Conservation (phyloP, 257 asterid species). For the Nemophila menziesii region DNA sequence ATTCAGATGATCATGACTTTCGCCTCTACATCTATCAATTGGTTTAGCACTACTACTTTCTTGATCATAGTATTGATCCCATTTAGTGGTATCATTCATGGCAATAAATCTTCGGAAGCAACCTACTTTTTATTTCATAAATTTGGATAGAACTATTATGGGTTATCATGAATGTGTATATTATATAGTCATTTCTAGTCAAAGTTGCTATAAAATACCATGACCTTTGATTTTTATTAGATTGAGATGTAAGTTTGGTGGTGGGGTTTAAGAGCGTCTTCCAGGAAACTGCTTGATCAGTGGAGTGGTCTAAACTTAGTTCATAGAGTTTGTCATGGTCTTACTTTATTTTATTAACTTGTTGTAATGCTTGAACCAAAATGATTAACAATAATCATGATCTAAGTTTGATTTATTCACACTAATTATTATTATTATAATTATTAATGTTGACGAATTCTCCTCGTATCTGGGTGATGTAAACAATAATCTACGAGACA, state of each 20-base stretch:
- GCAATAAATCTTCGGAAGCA: background rate
- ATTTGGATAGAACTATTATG: background rate
- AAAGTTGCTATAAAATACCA: background rate
- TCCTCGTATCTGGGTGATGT: no score
- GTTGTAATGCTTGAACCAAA: background rate
- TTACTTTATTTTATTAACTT: background rate
- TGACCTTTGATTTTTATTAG: background rate
- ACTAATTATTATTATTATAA: no score
- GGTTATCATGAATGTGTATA: background rate
- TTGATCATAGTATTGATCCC: background rate
- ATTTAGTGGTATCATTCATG: background rate
- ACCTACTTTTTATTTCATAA: background rate
- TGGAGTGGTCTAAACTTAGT: no score
- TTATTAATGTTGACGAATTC: background rate
- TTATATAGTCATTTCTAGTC: background rate
- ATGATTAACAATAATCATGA: background rate
- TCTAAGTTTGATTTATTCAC: background rate
- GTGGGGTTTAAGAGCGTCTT: no score
- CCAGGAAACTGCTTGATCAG: no score
- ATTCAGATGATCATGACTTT: conserved; percentile 5
- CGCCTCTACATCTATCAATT: background rate
- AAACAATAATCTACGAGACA: no score
- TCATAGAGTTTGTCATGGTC: no score
- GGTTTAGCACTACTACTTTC: background rate
- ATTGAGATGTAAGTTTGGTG: background rate